Conservation (phyloP, 306 rosid genomes). For the Cucurbita argyrosperma region DNA sequence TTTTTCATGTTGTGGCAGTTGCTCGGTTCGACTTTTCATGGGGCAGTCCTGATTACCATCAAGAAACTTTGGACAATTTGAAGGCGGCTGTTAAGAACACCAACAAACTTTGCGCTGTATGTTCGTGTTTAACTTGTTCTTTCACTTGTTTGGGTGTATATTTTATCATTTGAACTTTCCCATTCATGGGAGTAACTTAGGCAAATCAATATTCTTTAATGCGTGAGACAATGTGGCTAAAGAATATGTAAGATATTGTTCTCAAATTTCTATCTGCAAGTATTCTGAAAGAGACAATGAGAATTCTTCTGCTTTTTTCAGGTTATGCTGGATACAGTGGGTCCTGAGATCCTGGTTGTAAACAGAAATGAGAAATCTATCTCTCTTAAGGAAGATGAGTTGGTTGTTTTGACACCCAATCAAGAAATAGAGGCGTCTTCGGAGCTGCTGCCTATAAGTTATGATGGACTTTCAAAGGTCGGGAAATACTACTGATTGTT, state of each 20-base stretch:
- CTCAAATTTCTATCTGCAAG: neutral
- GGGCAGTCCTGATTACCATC: conserved; percentile 67
- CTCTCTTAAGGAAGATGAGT: conserved; percentile 46
- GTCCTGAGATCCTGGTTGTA: conserved; percentile 78
- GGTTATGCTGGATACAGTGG: conserved; percentile 82
- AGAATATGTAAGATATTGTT: neutral
- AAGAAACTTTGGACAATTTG: conserved; percentile 79
- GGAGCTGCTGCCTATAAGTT: conserved; percentile 63
- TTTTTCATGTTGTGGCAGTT: conserved; percentile 31
- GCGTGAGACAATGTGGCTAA: neutral
- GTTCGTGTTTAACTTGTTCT: conserved; percentile 10
- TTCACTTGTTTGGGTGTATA: neutral
- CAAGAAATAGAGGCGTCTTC: conserved; percentile 52
- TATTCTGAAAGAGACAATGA: neutral
- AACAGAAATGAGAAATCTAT: conserved; percentile 55
- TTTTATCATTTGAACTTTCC: neutral
- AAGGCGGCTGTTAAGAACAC: conserved; percentile 66
- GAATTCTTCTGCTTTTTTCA: conserved; percentile 16
- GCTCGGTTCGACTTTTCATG: conserved; percentile 85
- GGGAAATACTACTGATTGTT: neutral
- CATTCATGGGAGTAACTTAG: neutral
- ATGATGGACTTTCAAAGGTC: conserved; percentile 72
- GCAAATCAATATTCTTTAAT: neutral
- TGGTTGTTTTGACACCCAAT: conserved; percentile 62
- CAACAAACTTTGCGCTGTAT: conserved; percentile 89